phyloP scores from a whole-genome alignment of 768 basidiomycete genomes.

The Kwoniella botswanensis region DNA sequence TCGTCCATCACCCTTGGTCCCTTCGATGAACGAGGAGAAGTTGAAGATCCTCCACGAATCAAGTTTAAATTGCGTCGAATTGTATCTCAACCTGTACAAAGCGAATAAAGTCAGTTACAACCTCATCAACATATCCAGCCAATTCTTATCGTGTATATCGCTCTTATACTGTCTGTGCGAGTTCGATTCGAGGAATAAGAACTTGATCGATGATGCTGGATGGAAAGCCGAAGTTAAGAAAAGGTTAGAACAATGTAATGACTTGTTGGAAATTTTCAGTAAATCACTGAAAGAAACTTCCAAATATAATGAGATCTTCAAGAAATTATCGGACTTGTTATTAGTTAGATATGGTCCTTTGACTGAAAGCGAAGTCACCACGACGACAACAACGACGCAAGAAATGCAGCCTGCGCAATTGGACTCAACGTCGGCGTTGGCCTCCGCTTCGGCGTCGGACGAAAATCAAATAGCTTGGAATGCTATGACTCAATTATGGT shows the following conservation, averaged over 20 bases:
- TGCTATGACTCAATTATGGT: constrained; percentile 37
- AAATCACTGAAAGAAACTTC: constrained; percentile 29
- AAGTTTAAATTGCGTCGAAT: constrained; percentile 28
- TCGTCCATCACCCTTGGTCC: constrained; percentile 39
- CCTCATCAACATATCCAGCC: constrained; percentile 36
- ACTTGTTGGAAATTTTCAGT: constrained; percentile 32
- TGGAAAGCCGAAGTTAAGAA: constrained; percentile 26
- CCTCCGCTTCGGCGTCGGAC: neutral
- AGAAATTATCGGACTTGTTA: constrained; percentile 21
- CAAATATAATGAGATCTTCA: constrained; percentile 32
- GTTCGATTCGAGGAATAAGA: constrained; percentile 28
- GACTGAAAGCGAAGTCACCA: neutral
- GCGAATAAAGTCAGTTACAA: constrained; percentile 36
- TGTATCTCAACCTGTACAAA: constrained; percentile 30
- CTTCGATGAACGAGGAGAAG: constrained; percentile 22
- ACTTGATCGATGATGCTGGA: constrained; percentile 1
- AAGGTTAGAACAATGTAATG: constrained; percentile 23
- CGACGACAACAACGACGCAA: neutral
- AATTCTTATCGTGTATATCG: constrained; percentile 35
- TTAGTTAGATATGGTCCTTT: constrained; percentile 29
- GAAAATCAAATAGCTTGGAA: constrained; percentile 30
- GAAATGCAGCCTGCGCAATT: neutral
- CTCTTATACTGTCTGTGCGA: constrained; percentile 39
- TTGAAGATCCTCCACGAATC: constrained; percentile 31
- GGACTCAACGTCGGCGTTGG: too few relatives aligned